Base-by-base conservation (phyloP, 371 early-diverging fungal species). In the Rhizomucor pusillus region DNA sequence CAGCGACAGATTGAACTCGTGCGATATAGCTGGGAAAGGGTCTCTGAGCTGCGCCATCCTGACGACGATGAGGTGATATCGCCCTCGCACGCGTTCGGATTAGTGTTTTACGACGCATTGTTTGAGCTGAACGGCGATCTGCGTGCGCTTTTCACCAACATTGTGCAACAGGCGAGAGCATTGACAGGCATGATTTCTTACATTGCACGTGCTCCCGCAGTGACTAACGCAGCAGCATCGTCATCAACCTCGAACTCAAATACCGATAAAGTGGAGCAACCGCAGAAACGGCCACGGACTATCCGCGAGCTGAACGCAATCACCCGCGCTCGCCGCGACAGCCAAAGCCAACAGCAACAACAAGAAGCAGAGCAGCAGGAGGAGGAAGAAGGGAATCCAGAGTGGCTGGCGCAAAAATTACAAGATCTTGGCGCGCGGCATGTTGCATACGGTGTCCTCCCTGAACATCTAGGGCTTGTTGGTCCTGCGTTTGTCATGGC, bases 111-210 rank as follows among this genome's bases (percentile, higher is more conserved):
- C 34, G 63, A 66, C 29, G 67, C 73, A 7, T 35, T 76, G n/a
- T 76, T 73, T 60, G 63, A 60, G 3, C 48, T 66, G 39, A 62
- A 73, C 36, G 48, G 52, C 1, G 56, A 70, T 5, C 46, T 63
- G 0, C 36, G 54, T 18, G 12, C 35, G 0, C 12, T 73, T 3
- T 73, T 76, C 48, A 59, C 52, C 16, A 72, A 76, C 45, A 63
- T 68, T 5, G 59, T 72, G 44, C 73, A 73, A 41, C 77, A 76
- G 43, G 73, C 77, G 7, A 57, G 69, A 41, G 77, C 73, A 13
- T 54, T 76, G 13, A 68, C 73, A 3, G 73, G 77, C 1, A 73
- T 76, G 68, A 70, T 76, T 5, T 66, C 67, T 0, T 76, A 66
- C 37, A 67, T 76, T 34, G 63, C 69, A 13, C 50, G 69, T 47